Base-by-base conservation (phyloP, 2,329 filamentous ascomycete species). In the Sclerotinia nivalis region DNA sequence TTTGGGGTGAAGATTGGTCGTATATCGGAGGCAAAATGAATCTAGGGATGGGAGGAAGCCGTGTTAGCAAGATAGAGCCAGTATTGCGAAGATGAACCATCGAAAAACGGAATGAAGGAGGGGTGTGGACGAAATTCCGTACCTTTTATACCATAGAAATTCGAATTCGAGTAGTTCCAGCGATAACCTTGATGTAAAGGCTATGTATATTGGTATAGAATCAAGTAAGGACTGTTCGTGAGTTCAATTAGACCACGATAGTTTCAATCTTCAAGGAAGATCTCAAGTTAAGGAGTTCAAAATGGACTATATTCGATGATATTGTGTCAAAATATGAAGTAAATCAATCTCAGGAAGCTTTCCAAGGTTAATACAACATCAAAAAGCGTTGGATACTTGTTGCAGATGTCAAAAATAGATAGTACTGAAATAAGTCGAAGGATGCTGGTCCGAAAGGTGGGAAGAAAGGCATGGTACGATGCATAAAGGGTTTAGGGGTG, bases 311-410 rank as follows among this genome's bases (percentile, higher is more conserved):
- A 64, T 22, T 62, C 31, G 10, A 13, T 13, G 40, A 15, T 28
- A 28, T 45, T 43, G 22, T 60, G n/a, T 60, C 37, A 60, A 25
- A 45, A 28, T 60, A 31, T 64, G 61, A 40, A 52, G 47, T 40
- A 8, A 40, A 12, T 40, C 25, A 12, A 37, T 37, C 15, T 28
- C 13, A 54, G n/a, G 9, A 52, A 52, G 47, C 61, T 65, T 22
- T 43, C 15, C n/a, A 18, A 28, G 34, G 47, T n/a, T 52, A 52
- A 40, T 22, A 28, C n/a, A 43, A 15, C n/a, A 65, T 65, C 31
- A 54, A 52, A 65, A 28, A 18, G 47, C 34, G 15, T 65, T 20
- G 9, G 22, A 20, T 52, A 28, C 12, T 12, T 28, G 9, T 28
- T 18, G 28, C 7, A 1, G 28, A 43, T 18, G n/a, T 52, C n/a